Evolutionary conservation across 345 rosid species (phyloP), one percentile per base, ranked within the genome.

Genomic region (Gossypioides kirkii): DNA sequence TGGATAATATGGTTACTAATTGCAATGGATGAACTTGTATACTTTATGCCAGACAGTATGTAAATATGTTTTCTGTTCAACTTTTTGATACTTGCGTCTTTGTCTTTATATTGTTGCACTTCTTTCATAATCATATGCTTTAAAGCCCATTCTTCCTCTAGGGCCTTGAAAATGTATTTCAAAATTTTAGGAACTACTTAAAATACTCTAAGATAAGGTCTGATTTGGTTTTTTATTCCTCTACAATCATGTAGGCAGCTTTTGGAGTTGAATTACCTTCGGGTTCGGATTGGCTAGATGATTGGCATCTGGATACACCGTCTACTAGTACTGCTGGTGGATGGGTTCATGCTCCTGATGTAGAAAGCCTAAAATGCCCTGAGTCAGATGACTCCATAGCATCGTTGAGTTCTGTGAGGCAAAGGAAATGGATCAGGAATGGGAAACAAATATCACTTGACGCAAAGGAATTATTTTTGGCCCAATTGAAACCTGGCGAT

Each of bases 401-500:
- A 68, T 79, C 46, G 80, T 88, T 73, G 26, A 87, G 87, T 49
- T 74, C 74, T 75, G 88, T 78, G 16, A 87, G 93, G 84, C 89
- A 84, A 78, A 87, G 93, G 80, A 89, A 81, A 82, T 89, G 89
- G 93, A 74, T 83, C 69, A 80, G 93, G 77, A 82, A 74, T 46
- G 77, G 87, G 70, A 84, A 77, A 76, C 83, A 76, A 75, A 54
- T 77, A 36, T 54, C 82, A 7, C 75, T 65, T 73, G 76, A 54
- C 50, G 46, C 79, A 73, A 70, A 13, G 8, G 89, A 83, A 76
- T 82, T 95, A 54, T 74, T 83, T 77, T 75, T 95, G 73, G 97
- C 96, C 59, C 76, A 76, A 9, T 72, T 95, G 75, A 85, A 80
- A 74, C 92, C 97, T 71, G 98, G 97, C 55, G 96, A 92, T 14